These are phyloP conservation scores for Plasmodium cynomolgi DNA, from an alignment of 169 alveolate species.

Conservation along the genomic window DNA sequence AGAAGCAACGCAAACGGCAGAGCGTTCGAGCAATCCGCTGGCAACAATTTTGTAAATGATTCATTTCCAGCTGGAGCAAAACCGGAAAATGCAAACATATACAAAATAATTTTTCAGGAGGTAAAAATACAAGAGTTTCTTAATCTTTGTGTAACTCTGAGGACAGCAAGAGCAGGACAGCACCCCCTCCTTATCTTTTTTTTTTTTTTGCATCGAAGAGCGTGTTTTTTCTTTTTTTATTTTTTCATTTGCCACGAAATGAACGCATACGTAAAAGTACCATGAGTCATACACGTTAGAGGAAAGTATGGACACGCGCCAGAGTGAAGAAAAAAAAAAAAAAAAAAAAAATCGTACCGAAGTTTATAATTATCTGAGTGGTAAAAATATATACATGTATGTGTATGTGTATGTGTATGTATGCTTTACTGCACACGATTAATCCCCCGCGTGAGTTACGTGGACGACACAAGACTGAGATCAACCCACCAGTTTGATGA, in stretches of 20 bases:
- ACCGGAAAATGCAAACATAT: not conserved
- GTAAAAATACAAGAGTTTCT: not conserved
- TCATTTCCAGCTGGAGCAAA: not conserved
- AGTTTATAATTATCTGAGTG: not conserved
- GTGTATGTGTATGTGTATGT: not conserved
- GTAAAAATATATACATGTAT: not conserved
- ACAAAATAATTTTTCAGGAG: not conserved
- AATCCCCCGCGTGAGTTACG: not conserved
- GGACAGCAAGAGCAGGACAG: not conserved
- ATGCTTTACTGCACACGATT: not conserved
- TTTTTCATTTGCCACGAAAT: not conserved
- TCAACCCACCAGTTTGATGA: not conserved
- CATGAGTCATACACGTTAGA: not conserved
- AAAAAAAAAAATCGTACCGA: not conserved
- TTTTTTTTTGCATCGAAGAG: not conserved
- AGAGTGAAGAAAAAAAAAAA: not conserved
- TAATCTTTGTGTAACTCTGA: not conserved
- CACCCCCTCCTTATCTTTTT: not conserved
- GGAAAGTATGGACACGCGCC: not conserved
- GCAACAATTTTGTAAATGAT: not conserved
- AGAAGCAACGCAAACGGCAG: not conserved
- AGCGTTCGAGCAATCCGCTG: not conserved
- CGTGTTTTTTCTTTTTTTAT: not conserved
- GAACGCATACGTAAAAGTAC: not conserved
- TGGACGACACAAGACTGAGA: not conserved